Percentiles rank a stretch among this genome's conserved stretches.
These are phyloP conservation scores for Dentipellis sp. DNA, from an alignment of 768 basidiomycete species.

Conservation along the genomic window DNA sequence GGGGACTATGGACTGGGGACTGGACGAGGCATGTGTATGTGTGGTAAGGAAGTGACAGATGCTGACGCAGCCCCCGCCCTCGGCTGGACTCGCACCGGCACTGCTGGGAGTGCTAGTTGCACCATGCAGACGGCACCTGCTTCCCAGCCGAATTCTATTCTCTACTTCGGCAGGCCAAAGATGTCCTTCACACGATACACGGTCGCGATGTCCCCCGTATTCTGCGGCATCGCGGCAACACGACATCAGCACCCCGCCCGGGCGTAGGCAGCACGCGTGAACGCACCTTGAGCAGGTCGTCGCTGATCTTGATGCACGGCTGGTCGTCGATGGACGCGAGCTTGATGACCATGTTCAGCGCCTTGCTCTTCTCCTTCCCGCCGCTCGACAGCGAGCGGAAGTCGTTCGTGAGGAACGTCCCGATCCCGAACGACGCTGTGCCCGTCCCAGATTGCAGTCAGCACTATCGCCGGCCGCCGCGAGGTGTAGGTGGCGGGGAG, in stretches of 20 bases:
- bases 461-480: background rate
- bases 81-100: too few relatives aligned
- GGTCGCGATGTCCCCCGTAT: constrained; percentile 42
- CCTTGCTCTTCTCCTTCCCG: constrained; percentile 56
- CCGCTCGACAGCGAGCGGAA: constrained; percentile 42
- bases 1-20: too few relatives aligned
- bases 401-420: constrained; percentile 89
- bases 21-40: too few relatives aligned
- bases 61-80: too few relatives aligned
- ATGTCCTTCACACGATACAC: constrained; percentile 43
- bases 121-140: background rate
- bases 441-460: background rate
- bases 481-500: background rate
- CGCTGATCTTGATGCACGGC: constrained; percentile 89
- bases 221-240: constrained; percentile 19
- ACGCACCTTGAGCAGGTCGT: constrained; percentile 74
- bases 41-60: too few relatives aligned
- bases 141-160: background rate
- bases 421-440: constrained; percentile 85
- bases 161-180: constrained; percentile 26
- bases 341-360: constrained; percentile 95
- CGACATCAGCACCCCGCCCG: background rate
- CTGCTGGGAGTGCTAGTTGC: background rate
- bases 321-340: constrained; percentile 62
- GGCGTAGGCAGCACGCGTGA: background rate